phyloP scores from a whole-genome alignment of 2,329 filamentous ascomycete genomes.

The Thelonectria rubi region DNA sequence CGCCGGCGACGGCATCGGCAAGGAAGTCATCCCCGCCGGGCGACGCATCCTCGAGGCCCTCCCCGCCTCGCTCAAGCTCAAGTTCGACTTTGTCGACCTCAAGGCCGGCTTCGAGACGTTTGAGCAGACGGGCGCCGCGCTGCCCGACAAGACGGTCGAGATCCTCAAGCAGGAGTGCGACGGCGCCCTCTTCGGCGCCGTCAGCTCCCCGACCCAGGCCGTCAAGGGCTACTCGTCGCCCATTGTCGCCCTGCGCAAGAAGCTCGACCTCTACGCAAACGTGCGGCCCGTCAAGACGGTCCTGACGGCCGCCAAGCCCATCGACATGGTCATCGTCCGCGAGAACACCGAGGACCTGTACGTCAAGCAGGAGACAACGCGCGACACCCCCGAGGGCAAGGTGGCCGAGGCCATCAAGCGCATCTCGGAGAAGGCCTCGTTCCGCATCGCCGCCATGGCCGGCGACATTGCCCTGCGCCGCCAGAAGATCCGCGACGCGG shows the following conservation, averaged over 20 bases:
- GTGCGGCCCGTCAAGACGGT: constrained; percentile 94
- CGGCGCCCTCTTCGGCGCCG: constrained; percentile 94
- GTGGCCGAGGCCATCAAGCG: constrained; percentile 98
- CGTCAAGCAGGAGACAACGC: constrained; percentile 94
- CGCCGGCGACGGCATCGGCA: constrained; percentile 96
- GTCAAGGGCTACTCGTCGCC: constrained; percentile 96
- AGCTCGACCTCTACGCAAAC: constrained; percentile 94
- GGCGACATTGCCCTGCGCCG: constrained; percentile 92
- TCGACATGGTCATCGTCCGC: constrained; percentile 97
- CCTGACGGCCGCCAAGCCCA: constrained; percentile 69
- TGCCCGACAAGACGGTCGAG: constrained; percentile 91
- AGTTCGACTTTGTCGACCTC: constrained; percentile 94
- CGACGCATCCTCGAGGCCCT: constrained; percentile 92
- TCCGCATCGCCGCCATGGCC: constrained; percentile 89
- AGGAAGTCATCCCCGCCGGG: constrained; percentile 96
- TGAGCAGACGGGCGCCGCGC: constrained; percentile 84
- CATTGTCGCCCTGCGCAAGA: constrained; percentile 96
- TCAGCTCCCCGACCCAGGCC: constrained; percentile 87
- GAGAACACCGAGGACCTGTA: constrained; percentile 99
- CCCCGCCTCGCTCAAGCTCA: constrained; percentile 86
- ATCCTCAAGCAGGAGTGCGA: constrained; percentile 91
- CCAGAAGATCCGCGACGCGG: constrained; percentile 77
- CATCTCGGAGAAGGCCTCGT: constrained; percentile 86
- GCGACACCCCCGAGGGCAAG: constrained; percentile 77
- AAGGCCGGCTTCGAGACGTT: constrained; percentile 95